Evolutionary conservation across 2,329 filamentous ascomycete species (phyloP).

Genomic region (Colletotrichum orchidophilum): DNA sequence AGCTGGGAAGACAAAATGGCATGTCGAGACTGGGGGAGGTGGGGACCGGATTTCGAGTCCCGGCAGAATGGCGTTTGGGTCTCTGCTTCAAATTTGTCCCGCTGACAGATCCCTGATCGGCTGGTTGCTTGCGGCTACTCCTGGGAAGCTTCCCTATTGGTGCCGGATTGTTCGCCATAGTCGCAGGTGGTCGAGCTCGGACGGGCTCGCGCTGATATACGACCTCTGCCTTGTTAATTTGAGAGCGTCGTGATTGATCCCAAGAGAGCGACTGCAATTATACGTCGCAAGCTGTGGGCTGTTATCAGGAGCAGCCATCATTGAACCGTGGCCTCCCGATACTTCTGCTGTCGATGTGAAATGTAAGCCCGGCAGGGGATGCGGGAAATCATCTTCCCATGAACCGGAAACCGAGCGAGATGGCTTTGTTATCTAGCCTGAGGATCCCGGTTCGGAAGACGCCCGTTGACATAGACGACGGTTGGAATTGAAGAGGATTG

Average conservation of each 20-base stretch:
- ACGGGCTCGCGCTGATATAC: neutral
- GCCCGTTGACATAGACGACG: neutral
- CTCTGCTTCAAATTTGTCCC: neutral
- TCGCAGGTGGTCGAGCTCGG: neutral
- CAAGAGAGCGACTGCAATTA: neutral
- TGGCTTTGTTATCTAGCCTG: neutral
- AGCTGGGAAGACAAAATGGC: slow-evolving; percentile 3
- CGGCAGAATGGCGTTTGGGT: slow-evolving; percentile 11
- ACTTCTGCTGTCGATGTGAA: neutral
- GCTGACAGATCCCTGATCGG: neutral
- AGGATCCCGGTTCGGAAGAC: neutral
- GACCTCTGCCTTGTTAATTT: neutral
- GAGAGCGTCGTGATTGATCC: neutral
- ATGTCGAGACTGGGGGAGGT: neutral
- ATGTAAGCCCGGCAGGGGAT: neutral
- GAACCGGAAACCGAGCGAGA: slow-evolving; percentile 7
- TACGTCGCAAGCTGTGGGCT: neutral
- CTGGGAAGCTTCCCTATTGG: slow-evolving; percentile 1
- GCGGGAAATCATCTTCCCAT: slow-evolving; percentile 20
- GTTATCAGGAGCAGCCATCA: neutral
- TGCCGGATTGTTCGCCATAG: neutral
- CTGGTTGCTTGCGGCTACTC: neutral
- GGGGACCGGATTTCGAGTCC: slow-evolving; percentile 26
- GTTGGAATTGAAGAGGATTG: neutral
- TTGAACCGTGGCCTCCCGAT: neutral